Evolutionary conservation across 495 filamentous ascomycete genomes (phyloP).

Genomic region (Tuber magnatum): DNA sequence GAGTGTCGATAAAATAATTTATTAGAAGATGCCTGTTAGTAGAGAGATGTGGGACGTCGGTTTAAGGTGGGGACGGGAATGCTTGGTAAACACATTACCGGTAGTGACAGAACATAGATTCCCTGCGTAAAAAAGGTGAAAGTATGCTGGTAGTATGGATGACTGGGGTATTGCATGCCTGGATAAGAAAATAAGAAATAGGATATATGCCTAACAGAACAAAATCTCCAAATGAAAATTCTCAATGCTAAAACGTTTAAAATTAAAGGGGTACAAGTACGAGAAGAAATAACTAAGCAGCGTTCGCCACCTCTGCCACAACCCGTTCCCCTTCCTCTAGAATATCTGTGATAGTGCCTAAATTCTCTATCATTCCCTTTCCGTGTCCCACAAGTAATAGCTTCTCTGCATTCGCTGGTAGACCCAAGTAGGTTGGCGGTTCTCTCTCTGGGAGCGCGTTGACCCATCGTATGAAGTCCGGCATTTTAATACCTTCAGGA

Average conservation of each 20-base stretch:
- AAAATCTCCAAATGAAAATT: not conserved
- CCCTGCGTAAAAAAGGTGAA: not conserved
- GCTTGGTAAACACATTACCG: not conserved
- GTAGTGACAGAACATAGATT: not conserved
- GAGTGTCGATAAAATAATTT: not conserved
- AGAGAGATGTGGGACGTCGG: not conserved
- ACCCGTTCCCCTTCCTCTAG: conserved; percentile 91
- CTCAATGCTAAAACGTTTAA: not conserved
- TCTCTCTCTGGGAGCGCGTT: conserved; percentile 87
- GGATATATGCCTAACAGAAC: not conserved
- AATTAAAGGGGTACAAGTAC: conserved; percentile 9
- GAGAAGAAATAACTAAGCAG: conserved; percentile 23
- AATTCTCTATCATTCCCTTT: conserved; percentile 71
- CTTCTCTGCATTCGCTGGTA: conserved; percentile 96
- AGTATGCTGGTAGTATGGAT: not conserved
- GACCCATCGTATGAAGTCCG: conserved; percentile 88
- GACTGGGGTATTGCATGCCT: not conserved
- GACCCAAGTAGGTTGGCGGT: conserved; percentile 89
- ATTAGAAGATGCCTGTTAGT: not conserved
- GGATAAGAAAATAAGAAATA: not conserved
- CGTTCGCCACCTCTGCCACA: conserved; percentile 56
- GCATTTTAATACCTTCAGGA: conserved; percentile 69
- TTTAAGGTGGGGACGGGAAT: not conserved
- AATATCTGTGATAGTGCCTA: conserved; percentile 72
- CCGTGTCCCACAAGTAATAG: conserved; percentile 85